These are phyloP conservation scores for Clavulina sp. DNA, from an alignment of 768 basidiomycete genomes.

Conservation along the genomic window DNA sequence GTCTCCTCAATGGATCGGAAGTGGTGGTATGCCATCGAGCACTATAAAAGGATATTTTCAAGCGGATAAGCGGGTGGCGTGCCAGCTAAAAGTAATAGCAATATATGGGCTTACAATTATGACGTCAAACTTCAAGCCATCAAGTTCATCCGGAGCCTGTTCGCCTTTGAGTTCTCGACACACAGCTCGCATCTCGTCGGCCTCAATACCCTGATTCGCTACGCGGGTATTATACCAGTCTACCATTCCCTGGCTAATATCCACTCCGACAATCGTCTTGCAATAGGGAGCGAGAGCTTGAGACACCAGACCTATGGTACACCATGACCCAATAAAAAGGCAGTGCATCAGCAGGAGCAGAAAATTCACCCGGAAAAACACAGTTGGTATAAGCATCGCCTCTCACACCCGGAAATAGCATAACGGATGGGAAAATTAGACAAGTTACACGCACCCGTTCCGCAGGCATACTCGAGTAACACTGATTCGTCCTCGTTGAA, in stretches of 20 bases:
- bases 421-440: not conserved
- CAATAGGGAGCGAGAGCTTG: conserved; percentile 40
- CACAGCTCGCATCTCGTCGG: conserved; percentile 20
- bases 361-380: too few species aligned
- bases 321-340: not conserved
- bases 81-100: not conserved
- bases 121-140: conserved; percentile 44
- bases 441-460: conserved; percentile 32
- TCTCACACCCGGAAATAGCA: not conserved
- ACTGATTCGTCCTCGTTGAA: conserved; percentile 40
- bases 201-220: conserved; percentile 39
- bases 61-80: too few species aligned
- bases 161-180: conserved; percentile 26
- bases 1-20: conserved; percentile 31
- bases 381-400: too few species aligned
- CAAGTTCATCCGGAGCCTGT: conserved; percentile 29
- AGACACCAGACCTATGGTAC: conserved; percentile 38
- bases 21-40: conserved; percentile 47
- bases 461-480: conserved; percentile 62
- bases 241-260: conserved; percentile 56
- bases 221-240: conserved; percentile 45
- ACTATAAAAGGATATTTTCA: conserved; percentile 24
- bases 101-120: conserved; percentile 36
- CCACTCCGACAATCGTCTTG: conserved; percentile 51
- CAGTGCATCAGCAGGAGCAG: not conserved